Conservation (phyloP, 495 filamentous ascomycete genomes). For the Podospora appendiculata region DNA sequence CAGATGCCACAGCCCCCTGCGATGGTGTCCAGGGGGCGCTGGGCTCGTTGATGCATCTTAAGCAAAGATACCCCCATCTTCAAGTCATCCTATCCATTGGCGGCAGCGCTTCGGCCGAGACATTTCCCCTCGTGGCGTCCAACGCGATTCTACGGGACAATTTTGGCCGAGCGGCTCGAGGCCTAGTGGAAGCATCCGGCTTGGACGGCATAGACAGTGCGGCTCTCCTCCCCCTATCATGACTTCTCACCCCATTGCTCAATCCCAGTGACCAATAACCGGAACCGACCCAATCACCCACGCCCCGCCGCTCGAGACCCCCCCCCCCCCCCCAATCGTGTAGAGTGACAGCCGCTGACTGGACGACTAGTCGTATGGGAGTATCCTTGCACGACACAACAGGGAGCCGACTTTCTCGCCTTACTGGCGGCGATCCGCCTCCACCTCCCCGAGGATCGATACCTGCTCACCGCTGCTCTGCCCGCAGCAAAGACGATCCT, state of each 20-base stretch:
- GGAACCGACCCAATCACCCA: background rate
- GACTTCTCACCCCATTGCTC: background rate
- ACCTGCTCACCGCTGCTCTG: slow-evolving; percentile 71
- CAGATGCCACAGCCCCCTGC: slow-evolving; percentile 70
- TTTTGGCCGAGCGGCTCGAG: slow-evolving; percentile 65
- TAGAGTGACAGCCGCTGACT: slow-evolving; percentile 7
- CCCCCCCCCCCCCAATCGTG: slow-evolving; percentile 1
- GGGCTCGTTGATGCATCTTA: slow-evolving; percentile 66
- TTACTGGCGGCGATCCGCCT: slow-evolving; percentile 63
- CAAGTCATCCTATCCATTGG: slow-evolving; percentile 82
- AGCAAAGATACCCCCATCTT: slow-evolving; percentile 65
- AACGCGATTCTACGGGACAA: slow-evolving; percentile 52
- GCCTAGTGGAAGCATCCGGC: slow-evolving; percentile 64
- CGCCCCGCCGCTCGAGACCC: background rate
- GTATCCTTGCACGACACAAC: slow-evolving; percentile 59
- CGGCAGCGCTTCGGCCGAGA: slow-evolving; percentile 70
- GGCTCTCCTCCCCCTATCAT: slow-evolving; percentile 8
- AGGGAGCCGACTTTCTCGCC: slow-evolving; percentile 67
- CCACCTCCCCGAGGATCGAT: slow-evolving; percentile 64
- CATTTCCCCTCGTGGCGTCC: slow-evolving; percentile 66
- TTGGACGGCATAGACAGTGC: slow-evolving; percentile 85
- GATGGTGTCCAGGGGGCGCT: slow-evolving; percentile 74
- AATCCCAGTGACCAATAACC: slow-evolving; percentile 4
- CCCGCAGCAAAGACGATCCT: slow-evolving; percentile 71
- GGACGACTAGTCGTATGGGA: slow-evolving; percentile 75